Evolutionary conservation across 148 eudicot species (phyloP), one percentile per base, ranked within the genome.

Genomic region (Camellia japonica): DNA sequence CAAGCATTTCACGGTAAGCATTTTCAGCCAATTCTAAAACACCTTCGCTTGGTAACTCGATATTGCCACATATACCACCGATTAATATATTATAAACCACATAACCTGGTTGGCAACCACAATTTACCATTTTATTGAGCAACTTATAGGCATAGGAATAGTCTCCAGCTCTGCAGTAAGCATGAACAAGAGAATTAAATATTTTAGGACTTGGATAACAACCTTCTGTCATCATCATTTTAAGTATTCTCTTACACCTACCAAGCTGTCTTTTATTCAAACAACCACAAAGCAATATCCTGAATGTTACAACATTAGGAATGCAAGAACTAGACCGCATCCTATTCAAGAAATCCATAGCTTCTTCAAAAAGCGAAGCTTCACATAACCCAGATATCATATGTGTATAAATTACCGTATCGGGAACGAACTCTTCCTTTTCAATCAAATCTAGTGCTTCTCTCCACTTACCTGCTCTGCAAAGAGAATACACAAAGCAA

Each of bases 341-440:
- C 74, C 86, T 89, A 71, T 83, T 82, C 88, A 96, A 86, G 16
- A 96, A 58, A 79, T 92, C 94, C 93, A 96, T 92, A 81, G 99
- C 98, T 83, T 90, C 98, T 83, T 92, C 93, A 88, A 93, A 96
- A 84, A 93, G 87, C 1, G 95, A 96, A 87, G 90, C 98, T 79
- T 96, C 97, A 81, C 98, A 93, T 81, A 96, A 87, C 56, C 99
- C 99, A 49, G 90, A 88, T 79, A 96, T 94, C 98, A 96, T 92
- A n/a, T 84, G 81, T 0, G 97, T 96, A 63, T 92, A 96, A 58
- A 94, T 84, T 42, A 87, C 85, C 3, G 99, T 89, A 87, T 93
- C 94, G 4, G 94, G 92, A 23, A 81, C 85, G 88, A 90, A 80
- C n/a, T 87, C 94, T 83, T 93, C 99, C 89, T 84, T 88, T 73